These are phyloP conservation scores for Ogataea methylovora DNA, from an alignment of 805 yeast genomes.

Conservation along the genomic window DNA sequence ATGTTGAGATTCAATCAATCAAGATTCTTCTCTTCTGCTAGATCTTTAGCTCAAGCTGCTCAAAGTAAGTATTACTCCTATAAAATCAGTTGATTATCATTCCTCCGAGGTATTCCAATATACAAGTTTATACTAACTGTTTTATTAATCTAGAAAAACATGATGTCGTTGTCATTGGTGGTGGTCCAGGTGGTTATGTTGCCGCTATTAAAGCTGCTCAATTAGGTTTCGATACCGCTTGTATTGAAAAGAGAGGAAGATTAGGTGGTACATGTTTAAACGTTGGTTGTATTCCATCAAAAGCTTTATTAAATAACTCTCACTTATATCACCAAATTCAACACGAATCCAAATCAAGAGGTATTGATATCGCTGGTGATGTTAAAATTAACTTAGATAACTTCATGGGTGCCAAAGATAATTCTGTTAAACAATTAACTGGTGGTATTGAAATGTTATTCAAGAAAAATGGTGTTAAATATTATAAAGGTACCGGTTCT, in stretches of 20 bases:
- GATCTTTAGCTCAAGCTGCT: constrained; percentile 19
- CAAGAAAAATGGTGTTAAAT: constrained; percentile 91
- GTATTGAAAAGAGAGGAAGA: constrained; percentile 93
- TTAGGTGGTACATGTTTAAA: constrained; percentile 98
- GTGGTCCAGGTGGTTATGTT: constrained; percentile 99
- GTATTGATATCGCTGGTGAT: constrained; percentile 71
- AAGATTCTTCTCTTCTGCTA: constrained; percentile 25
- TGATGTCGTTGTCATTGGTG: constrained; percentile 94
- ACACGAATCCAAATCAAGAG: constrained; percentile 79
- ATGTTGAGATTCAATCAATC: constrained; percentile 24
- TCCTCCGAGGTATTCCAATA: too few relatives aligned
- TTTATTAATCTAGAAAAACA: constrained; percentile 37
- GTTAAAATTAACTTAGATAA: constrained; percentile 68
- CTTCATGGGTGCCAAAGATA: constrained; percentile 89
- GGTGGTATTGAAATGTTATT: constrained; percentile 91
- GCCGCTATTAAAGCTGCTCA: constrained; percentile 99
- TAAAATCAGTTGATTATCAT: too few relatives aligned
- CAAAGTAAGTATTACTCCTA: constrained; percentile 15
- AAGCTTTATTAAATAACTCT: constrained; percentile 90
- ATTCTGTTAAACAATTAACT: constrained; percentile 82
- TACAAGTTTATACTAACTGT: constrained; percentile 7
- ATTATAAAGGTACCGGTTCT: constrained; percentile 89
- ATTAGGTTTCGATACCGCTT: constrained; percentile 88
- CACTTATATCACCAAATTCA: constrained; percentile 84
- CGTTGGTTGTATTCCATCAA: constrained; percentile 99